Conservation (phyloP, 371 early-diverging fungal genomes). For the Batkoa obscura region DNA sequence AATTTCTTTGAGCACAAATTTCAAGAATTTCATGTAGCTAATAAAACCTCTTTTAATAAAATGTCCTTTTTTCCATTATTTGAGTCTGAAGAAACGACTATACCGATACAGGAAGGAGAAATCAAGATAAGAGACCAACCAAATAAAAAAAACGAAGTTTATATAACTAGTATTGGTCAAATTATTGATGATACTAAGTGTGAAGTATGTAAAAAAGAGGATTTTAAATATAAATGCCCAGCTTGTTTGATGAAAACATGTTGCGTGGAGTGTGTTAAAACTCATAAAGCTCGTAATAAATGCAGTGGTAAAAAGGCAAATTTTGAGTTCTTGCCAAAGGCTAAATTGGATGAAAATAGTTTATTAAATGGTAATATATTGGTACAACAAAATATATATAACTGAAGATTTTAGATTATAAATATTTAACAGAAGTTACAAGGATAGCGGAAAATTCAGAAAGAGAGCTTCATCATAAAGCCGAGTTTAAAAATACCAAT, state of each 20-base stretch:
- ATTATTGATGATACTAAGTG: not conserved
- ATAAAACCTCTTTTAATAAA: too few species aligned
- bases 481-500: not conserved
- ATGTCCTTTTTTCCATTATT: too few species aligned
- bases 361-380: not conserved
- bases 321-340: not conserved
- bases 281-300: not conserved
- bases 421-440: not conserved
- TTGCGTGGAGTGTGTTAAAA: not conserved
- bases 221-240: not conserved
- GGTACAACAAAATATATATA: not conserved
- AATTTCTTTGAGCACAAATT: too few species aligned
- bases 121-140: too few species aligned
- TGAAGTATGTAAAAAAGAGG: not conserved
- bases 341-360: not conserved
- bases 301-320: not conserved
- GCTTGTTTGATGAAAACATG: not conserved
- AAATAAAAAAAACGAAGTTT: too few species aligned
- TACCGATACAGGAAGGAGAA: too few species aligned
- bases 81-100: too few species aligned
- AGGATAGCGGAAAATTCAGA: slow-evolving; percentile 1
- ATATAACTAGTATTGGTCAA: too few species aligned
- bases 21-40: too few species aligned
- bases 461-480: not conserved
- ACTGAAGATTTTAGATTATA: not conserved